Percentiles rank a stretch among this genome's conserved stretches.
These are phyloP conservation scores for Cordyceps javanica DNA, from an alignment of 2,329 filamentous ascomycete genomes.

Conservation along the genomic window DNA sequence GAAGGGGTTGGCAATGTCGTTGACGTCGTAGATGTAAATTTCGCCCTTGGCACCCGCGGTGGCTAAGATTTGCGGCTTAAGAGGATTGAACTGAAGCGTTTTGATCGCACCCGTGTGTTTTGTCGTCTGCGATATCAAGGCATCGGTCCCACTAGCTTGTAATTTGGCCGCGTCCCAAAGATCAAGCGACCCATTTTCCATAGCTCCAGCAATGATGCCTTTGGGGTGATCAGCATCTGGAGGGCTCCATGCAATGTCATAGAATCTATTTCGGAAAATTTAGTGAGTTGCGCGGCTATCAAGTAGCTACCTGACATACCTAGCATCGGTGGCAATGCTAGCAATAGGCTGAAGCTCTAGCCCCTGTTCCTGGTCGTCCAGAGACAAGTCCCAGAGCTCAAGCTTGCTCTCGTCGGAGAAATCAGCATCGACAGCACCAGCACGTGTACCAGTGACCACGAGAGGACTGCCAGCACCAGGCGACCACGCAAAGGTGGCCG, in stretches of 20 bases:
- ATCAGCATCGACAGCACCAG: constrained; percentile 91
- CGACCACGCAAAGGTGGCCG: constrained; percentile 96
- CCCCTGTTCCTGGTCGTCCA: constrained; percentile 69
- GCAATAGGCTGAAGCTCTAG: constrained; percentile 81
- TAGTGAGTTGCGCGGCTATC: neutral
- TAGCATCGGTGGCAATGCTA: constrained; percentile 81
- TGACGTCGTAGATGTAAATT: constrained; percentile 90
- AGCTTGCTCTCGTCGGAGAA: constrained; percentile 97
- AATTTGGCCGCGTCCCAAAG: constrained; percentile 83
- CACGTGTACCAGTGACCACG: constrained; percentile 87
- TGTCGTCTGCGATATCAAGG: constrained; percentile 77
- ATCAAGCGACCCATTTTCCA: constrained; percentile 90
- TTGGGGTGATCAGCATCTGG: constrained; percentile 70
- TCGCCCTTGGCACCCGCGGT: constrained; percentile 93
- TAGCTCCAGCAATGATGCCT: constrained; percentile 88
- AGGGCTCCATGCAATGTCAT: constrained; percentile 92
- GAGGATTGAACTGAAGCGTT: constrained; percentile 91
- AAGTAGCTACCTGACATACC: constrained; percentile 44
- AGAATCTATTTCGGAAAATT: constrained; percentile 58
- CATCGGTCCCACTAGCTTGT: constrained; percentile 53
- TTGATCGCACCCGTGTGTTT: constrained; percentile 94
- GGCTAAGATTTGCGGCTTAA: constrained; percentile 83
- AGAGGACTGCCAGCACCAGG: constrained; percentile 72
- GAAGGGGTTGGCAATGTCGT: constrained; percentile 83
- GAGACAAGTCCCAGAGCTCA: constrained; percentile 88